phyloP scores from a whole-genome alignment of 345 rosid species.

The Raphanus raphanistrum region DNA sequence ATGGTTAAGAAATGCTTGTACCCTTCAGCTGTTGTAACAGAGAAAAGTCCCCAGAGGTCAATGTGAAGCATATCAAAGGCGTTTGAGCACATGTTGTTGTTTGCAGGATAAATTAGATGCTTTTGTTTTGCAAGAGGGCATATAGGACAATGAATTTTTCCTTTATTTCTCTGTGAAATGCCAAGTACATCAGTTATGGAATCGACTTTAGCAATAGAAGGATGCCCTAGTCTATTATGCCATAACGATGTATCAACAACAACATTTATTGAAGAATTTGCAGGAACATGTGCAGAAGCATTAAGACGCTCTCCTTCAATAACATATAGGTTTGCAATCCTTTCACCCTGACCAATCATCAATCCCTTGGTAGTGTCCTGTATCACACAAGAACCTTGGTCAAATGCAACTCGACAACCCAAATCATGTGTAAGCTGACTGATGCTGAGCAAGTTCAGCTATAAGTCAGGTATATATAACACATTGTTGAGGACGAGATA shows the following conservation, averaged over 20 bases:
- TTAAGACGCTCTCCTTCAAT: neutral
- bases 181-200: neutral
- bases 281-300: neutral
- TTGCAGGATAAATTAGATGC: neutral
- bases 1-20: neutral
- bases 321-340: neutral
- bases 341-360: neutral
- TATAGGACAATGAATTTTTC: neutral
- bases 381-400: neutral
- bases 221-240: neutral
- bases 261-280: neutral
- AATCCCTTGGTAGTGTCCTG: neutral
- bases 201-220: neutral
- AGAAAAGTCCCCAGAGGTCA: neutral
- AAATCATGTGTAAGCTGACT: neutral
- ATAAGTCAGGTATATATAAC: neutral
- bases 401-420: neutral
- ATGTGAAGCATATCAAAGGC: neutral
- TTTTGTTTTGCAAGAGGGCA: neutral
- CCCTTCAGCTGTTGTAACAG: neutral
- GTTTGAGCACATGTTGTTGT: too few relatives aligned
- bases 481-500: neutral
- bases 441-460: neutral
- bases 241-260: neutral
- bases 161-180: neutral